Evolutionary conservation across 1,284 basidiomycete genomes (phyloP), one percentile per base, ranked within the genome.

Genomic region (Papiliotrema flavescens): DNA sequence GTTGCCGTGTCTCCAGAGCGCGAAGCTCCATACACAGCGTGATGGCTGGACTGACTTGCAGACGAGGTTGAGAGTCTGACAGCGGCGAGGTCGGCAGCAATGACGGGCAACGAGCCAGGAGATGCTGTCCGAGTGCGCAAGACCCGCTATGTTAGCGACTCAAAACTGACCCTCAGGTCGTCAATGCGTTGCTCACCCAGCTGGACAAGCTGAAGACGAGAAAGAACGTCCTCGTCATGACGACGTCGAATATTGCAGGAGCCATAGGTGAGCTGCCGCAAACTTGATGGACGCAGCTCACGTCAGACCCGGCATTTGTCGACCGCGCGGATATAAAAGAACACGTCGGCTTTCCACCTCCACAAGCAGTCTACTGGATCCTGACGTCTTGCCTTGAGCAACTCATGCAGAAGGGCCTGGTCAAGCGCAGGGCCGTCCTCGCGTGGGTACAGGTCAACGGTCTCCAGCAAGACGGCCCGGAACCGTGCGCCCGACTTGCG

Each of bases 31-130:
- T n/a, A n/a, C n/a, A n/a, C n/a, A n/a, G n/a, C n/a, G n/a, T 39
- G 24, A 32, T n/a, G 36, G 15, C 34, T 19, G 20, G 23, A n/a
- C 56, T 56, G 45, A 56, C 41, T 2, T n/a, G 19, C 59, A 94
- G 91, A 98, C 76, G 95, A 99, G 76, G 94, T 99, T 2, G 95
- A 99, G 74, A 92, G 88, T 9, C 74, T 99, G 57, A 98, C 96
- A 0, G 89, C 92, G 47, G 93, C 95, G 1, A 81, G 96, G 68
- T 89, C 89, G 9, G 89, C 90, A n/a, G 91, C 93, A 0, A 89
- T 94, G 82, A 85, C 87, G 15, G 93, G 93, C 1, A 91, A 87
- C 23, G 95, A 99, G 71, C 96, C 95, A 1, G 89, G 88, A 3
- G 96, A 99, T 72, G 92, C 93, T n/a, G 74, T 99, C 24, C 79